These are phyloP conservation scores for Penicillium corylophilum DNA, from an alignment of 2,329 filamentous ascomycete species.

Conservation along the genomic window DNA sequence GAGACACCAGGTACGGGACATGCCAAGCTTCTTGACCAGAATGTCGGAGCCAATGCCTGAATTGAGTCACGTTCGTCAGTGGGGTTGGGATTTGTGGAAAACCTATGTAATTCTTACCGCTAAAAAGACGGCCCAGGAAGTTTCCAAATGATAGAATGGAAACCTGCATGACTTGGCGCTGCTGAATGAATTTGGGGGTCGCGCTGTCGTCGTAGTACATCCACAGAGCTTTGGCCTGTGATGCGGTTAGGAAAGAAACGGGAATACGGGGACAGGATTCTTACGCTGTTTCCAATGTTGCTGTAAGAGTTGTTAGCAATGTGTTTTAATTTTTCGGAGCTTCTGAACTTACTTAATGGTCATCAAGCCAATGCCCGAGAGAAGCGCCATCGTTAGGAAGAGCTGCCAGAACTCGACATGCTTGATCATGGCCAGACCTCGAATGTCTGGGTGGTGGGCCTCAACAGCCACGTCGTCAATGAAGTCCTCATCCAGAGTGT, in stretches of 20 bases:
- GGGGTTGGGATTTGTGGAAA: constrained; percentile 13
- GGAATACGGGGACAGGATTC: constrained; percentile 5
- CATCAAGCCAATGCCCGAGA: constrained; percentile 94
- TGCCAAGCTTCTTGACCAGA: constrained; percentile 74
- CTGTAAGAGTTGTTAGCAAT: constrained; percentile 50
- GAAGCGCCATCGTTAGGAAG: constrained; percentile 81
- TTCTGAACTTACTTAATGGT: constrained; percentile 80
- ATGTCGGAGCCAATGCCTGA: constrained; percentile 85
- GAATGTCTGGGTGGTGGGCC: constrained; percentile 84
- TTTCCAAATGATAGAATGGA: constrained; percentile 88
- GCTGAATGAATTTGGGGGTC: constrained; percentile 70
- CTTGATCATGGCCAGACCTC: constrained; percentile 72
- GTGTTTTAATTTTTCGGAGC: not conserved
- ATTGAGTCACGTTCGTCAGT: constrained; percentile 8
- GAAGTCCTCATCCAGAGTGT: constrained; percentile 50
- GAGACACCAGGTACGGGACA: constrained; percentile 88
- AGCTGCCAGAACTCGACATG: constrained; percentile 86
- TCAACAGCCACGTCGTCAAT: constrained; percentile 64
- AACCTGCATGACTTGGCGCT: constrained; percentile 85
- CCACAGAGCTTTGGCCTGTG: constrained; percentile 74
- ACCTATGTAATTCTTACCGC: constrained; percentile 53
- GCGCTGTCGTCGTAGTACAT: constrained; percentile 75
- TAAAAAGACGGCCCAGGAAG: constrained; percentile 76
- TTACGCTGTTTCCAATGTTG: constrained; percentile 87
- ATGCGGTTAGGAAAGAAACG: constrained; percentile 1